Conservation (phyloP, 495 filamentous ascomycete genomes). For the Pseudomonodictys pantanalensis region DNA sequence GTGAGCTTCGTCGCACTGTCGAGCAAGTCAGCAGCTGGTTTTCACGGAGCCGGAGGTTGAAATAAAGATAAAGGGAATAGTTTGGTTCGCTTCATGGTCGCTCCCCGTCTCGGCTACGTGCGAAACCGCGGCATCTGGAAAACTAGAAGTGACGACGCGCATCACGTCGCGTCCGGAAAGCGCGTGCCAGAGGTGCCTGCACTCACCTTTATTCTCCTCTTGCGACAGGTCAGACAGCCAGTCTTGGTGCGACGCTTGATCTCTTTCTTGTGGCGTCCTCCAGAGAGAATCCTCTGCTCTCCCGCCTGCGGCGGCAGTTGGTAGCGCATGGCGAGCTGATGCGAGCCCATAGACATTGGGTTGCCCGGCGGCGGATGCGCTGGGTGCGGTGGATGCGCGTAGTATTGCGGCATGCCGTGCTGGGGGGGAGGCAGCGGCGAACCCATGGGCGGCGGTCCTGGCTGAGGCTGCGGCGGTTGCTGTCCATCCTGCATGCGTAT, state of each 20-base stretch:
- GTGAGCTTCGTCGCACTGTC: slow-evolving; percentile 97
- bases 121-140: slow-evolving; percentile 11
- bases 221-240: slow-evolving; percentile 93
- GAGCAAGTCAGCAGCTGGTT: no score
- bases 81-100: slow-evolving; percentile 34
- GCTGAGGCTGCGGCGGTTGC: slow-evolving; percentile 29
- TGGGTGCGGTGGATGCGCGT: slow-evolving; percentile 34
- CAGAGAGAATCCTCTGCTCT: slow-evolving; percentile 62
- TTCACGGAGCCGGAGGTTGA: no score
- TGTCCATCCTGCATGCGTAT: slow-evolving; percentile 52
- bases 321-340: slow-evolving; percentile 56
- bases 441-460: slow-evolving; percentile 38
- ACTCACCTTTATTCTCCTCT: slow-evolving; percentile 96
- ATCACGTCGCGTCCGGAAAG: slow-evolving; percentile 10
- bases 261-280: slow-evolving; percentile 93
- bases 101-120: slow-evolving; percentile 31
- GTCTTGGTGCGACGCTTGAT: slow-evolving; percentile 98
- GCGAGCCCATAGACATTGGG: slow-evolving; percentile 42
- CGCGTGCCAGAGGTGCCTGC: slow-evolving; percentile 5
- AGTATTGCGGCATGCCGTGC: slow-evolving; percentile 38
- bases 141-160: slow-evolving; percentile 11
- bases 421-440: slow-evolving; percentile 42
- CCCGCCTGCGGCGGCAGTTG: slow-evolving; percentile 55
- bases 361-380: slow-evolving; percentile 41
- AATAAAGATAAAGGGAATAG: slow-evolving; percentile 22